phyloP scores from a whole-genome alignment of 2,329 filamentous ascomycete species.

The Celoporthe dispersa region DNA sequence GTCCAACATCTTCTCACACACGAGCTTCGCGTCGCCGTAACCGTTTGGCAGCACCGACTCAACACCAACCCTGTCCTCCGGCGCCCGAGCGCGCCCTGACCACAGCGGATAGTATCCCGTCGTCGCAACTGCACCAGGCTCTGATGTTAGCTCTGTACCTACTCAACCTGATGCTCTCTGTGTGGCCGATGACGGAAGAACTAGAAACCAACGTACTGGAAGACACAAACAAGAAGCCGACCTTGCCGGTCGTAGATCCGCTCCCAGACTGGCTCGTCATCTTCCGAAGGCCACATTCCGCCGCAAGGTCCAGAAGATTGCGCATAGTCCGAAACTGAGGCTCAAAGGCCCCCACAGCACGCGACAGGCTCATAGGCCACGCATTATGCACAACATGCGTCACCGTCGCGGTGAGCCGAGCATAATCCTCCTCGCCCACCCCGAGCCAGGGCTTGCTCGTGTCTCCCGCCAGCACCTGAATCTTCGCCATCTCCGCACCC shows the following conservation, averaged over 20 bases:
- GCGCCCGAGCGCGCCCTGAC: slow-evolving; percentile 39
- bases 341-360: slow-evolving; percentile 45
- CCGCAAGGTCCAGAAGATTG: slow-evolving; percentile 51
- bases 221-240: slow-evolving; percentile 48
- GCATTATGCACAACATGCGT: slow-evolving; percentile 59
- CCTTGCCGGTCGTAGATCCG: background rate
- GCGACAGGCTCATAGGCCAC: slow-evolving; percentile 53
- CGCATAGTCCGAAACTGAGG: slow-evolving; percentile 50
- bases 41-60: slow-evolving; percentile 48
- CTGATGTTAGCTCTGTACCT: background rate
- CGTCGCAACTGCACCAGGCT: background rate
- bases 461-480: slow-evolving; percentile 47
- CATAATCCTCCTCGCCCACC: slow-evolving; percentile 44
- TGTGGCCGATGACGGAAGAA: background rate
- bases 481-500: slow-evolving; percentile 37
- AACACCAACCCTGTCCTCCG: slow-evolving; percentile 47
- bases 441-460: slow-evolving; percentile 48
- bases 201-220: slow-evolving; percentile 35
- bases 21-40: slow-evolving; percentile 57
- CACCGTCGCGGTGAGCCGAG: slow-evolving; percentile 40
- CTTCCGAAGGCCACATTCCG: background rate
- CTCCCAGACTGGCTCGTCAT: background rate
- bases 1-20: slow-evolving; percentile 55
- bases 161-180: background rate
- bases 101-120: slow-evolving; percentile 34